Conservation (phyloP, 306 rosid genomes). For the Cucurbita moschata region DNA sequence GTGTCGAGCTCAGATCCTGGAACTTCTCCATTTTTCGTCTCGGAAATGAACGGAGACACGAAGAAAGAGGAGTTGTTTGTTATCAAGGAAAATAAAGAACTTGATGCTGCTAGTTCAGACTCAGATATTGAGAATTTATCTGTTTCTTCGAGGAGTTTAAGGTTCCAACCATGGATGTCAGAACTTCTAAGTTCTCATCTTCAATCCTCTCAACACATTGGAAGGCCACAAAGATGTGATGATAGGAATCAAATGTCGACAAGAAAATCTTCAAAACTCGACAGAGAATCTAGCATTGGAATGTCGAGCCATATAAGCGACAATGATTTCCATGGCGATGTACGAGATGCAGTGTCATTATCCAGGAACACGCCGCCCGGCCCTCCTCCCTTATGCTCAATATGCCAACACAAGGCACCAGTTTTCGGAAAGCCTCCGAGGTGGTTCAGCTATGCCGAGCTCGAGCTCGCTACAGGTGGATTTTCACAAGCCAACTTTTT, state of each 20-base stretch:
- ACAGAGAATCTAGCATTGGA: conserved; percentile 51
- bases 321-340: conserved; percentile 54
- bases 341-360: conserved; percentile 77
- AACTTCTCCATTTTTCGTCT: conserved; percentile 69
- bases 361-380: conserved; percentile 78
- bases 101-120: conserved; percentile 57
- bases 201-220: conserved; percentile 32
- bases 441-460: conserved; percentile 85
- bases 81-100: conserved; percentile 47
- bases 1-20: conserved; percentile 93
- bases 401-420: conserved; percentile 98
- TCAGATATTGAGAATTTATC: conserved; percentile 65
- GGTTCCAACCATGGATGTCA: conserved; percentile 79
- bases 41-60: conserved; percentile 46
- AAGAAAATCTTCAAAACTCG: conserved; percentile 45
- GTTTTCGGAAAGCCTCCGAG: conserved; percentile 93
- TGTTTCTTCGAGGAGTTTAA: conserved; percentile 56
- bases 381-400: conserved; percentile 92
- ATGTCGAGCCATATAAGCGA: conserved; percentile 37
- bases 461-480: conserved; percentile 93
- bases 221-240: conserved; percentile 30
- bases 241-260: conserved; percentile 42
- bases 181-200: conserved; percentile 44
- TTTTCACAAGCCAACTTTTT: conserved; percentile 91
- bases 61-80: conserved; percentile 46